phyloP scores from a whole-genome alignment of 2,329 filamentous ascomycete genomes.

The Aspergillus niger region DNA sequence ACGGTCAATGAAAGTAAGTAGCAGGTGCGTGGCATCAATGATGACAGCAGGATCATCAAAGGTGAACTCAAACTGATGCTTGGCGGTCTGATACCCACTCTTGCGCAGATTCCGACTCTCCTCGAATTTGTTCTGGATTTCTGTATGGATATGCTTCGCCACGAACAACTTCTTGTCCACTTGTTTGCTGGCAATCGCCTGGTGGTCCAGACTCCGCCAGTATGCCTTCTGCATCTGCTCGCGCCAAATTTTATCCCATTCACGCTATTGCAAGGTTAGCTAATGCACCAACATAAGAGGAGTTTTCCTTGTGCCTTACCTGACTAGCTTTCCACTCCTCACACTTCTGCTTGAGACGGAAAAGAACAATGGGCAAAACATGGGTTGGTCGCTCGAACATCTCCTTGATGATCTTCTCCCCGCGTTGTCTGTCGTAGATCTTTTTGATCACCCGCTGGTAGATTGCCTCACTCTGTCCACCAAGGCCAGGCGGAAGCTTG shows the following conservation, averaged over 20 bases:
- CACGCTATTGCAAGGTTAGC: conserved; percentile 58
- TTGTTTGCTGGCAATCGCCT: conserved; percentile 85
- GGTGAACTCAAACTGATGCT: conserved; percentile 73
- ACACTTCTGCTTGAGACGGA: conserved; percentile 89
- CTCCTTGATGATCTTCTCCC: conserved; percentile 80
- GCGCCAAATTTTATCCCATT: conserved; percentile 99
- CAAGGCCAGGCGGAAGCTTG: conserved; percentile 77
- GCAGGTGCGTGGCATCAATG: conserved; percentile 51
- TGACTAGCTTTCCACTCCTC: conserved; percentile 97
- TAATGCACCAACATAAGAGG: neutral
- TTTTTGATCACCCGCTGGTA: conserved; percentile 98
- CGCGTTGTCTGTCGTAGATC: conserved; percentile 84
- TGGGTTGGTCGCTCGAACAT: conserved; percentile 82
- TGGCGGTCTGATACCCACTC: conserved; percentile 60
- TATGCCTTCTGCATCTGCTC: conserved; percentile 93
- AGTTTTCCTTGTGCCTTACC: conserved; percentile 34
- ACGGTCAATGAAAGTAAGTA: conserved; percentile 51
- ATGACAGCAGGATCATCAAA: conserved; percentile 73
- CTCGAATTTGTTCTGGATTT: conserved; percentile 90
- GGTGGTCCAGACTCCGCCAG: conserved; percentile 94
- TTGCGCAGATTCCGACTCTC: conserved; percentile 76
- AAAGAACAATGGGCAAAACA: conserved; percentile 85
- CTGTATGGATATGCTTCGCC: conserved; percentile 83
- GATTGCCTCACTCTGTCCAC: conserved; percentile 92
- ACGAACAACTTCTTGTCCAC: conserved; percentile 90